Base-by-base conservation (phyloP, 2,329 filamentous ascomycete species). In the Colletotrichum sp. region DNA sequence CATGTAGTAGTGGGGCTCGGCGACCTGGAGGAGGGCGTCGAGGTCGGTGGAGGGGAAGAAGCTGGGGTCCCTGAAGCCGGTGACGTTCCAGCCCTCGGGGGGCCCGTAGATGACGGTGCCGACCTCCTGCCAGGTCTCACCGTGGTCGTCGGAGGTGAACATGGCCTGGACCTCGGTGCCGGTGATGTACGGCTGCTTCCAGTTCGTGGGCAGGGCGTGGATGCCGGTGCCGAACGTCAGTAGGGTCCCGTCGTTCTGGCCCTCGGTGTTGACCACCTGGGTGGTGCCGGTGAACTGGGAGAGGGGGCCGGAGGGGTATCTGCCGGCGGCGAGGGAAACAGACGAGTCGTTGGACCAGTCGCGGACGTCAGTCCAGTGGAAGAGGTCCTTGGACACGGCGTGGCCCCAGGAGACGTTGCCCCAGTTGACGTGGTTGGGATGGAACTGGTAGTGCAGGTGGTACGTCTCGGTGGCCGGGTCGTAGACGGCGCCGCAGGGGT, bases 391-490 rank as follows among this genome's bases (percentile, higher is more conserved):
- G 36, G 89, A 91, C 2, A 91, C 93, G 4, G 91, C 91, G 79
- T 94, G 92, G 12, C 92, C 92, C 92, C 92, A 94, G 78, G 93
- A 91, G 79, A 93, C 89, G 75, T 92, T 91, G 2, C 90, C 91
- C 84, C 81, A 89, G 1, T 89, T 85, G 9, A 83, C 82, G 3
- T 80, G 87, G 68, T 75, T 76, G 14, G 76, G 76, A 59, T 83
- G 83, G 85, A 87, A 92, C 80, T 94, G 92, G 78, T 94, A 94
- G 82, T 94, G 94, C 3, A 93, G 78, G 79, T 94, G 92, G 82
- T 90, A 94, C 0, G 86, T 85, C 6, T 90, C 91, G 70, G 91
- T 85, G 4, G 82, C 85, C 52, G 76, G 68, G 76, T 92, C 90
- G 7, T 88, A 80, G 75, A 92, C 92, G 84, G 92, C 87, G 78